A percentile compares a stretch with the other conserved stretches of the same genome.
phyloP scores from a whole-genome alignment of 2,329 filamentous ascomycete genomes.

The Xylaria sp. region DNA sequence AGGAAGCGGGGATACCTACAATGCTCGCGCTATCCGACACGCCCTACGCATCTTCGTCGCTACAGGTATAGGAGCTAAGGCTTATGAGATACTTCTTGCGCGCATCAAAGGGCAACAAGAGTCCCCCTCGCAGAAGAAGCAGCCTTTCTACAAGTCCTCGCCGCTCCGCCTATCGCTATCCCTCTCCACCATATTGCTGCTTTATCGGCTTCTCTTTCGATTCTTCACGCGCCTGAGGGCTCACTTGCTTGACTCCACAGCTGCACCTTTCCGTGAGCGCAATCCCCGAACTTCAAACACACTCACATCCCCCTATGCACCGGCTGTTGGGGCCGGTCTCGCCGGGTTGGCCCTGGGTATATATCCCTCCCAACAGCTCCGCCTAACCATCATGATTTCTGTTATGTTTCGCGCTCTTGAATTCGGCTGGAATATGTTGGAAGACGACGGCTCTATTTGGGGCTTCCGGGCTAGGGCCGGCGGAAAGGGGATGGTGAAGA shows the following conservation, averaged over 20 bases:
- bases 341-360: constrained; percentile 86
- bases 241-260: constrained; percentile 82
- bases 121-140: constrained; percentile 56
- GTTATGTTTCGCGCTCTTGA: constrained; percentile 83
- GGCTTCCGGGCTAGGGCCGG: constrained; percentile 55
- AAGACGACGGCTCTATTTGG: constrained; percentile 77
- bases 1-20: constrained; percentile 67
- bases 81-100: constrained; percentile 64
- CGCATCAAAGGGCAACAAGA: constrained; percentile 58
- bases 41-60: constrained; percentile 75
- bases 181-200: constrained; percentile 83
- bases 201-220: constrained; percentile 89
- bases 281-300: constrained; percentile 80
- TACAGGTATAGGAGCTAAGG: constrained; percentile 71
- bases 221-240: constrained; percentile 84
- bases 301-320: constrained; percentile 84
- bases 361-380: constrained; percentile 68
- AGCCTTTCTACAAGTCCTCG: constrained; percentile 70
- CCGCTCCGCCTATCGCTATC: constrained; percentile 83
- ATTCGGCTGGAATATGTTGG: constrained; percentile 84
- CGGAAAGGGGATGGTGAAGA: constrained; percentile 63
- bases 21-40: constrained; percentile 75
- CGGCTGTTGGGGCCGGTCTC: constrained; percentile 88
- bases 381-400: constrained; percentile 85
- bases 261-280: constrained; percentile 80